Evolutionary conservation across 768 basidiomycete genomes (phyloP).

Genomic region (Amanita jacksonii): DNA sequence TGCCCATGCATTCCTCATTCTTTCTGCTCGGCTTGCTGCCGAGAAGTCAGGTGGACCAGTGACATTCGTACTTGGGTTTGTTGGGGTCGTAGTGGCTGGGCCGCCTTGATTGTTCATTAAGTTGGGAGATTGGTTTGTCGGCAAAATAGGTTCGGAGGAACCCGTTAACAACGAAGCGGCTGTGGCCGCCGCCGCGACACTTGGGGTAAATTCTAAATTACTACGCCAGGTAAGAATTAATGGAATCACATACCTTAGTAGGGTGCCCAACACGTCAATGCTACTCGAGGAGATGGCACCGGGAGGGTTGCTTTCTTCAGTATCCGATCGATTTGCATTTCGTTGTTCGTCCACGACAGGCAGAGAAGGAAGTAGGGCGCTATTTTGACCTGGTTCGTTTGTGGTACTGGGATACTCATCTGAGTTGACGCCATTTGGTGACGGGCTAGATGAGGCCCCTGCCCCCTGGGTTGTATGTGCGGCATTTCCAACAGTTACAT

Average conservation of each 20-base stretch:
- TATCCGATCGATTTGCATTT: constrained; percentile 12
- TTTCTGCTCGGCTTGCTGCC: constrained; percentile 26
- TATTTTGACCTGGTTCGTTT: background rate
- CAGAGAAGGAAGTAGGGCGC: background rate
- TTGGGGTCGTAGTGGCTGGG: constrained; percentile 9
- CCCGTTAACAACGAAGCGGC: constrained; percentile 78
- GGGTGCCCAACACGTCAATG: constrained; percentile 75
- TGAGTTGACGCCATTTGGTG: background rate
- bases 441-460: background rate
- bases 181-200: constrained; percentile 88
- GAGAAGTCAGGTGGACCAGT: constrained; percentile 34
- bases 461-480: background rate
- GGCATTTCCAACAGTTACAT: background rate
- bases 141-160: constrained; percentile 54
- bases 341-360: background rate
- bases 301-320: constrained; percentile 12
- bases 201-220: constrained; percentile 17
- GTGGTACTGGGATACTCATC: background rate
- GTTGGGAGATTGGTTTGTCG: constrained; percentile 41
- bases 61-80: constrained; percentile 12
- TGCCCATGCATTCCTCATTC: constrained; percentile 61
- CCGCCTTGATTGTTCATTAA: constrained; percentile 31
- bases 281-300: constrained; percentile 56
- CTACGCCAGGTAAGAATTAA: constrained; percentile 1
- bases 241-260: constrained; percentile 51